phyloP scores from a whole-genome alignment of 1,284 basidiomycete species.

The Gymnopus androsaceus region DNA sequence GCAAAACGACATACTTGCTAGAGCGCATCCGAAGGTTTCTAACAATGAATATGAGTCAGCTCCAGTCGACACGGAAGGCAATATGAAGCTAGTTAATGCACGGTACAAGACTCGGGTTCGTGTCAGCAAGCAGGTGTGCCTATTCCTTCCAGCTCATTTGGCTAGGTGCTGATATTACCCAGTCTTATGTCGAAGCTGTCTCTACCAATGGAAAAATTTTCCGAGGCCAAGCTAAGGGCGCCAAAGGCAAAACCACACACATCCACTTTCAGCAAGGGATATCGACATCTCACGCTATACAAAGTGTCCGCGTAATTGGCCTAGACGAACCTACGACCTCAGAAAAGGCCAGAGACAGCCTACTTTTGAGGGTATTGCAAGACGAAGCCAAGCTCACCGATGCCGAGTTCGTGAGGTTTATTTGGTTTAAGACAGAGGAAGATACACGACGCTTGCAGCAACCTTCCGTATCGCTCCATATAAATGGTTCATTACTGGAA shows the following conservation, averaged over 20 bases:
- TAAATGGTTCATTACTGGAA: background rate
- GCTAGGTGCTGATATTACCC: background rate
- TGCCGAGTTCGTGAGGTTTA: constrained; percentile 30
- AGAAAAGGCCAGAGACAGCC: constrained; percentile 37
- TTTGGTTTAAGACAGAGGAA: constrained; percentile 35
- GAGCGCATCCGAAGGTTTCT: constrained; percentile 26
- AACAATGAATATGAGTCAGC: constrained; percentile 25
- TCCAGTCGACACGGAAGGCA: constrained; percentile 20
- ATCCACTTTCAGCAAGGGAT: constrained; percentile 19
- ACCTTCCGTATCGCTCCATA: background rate
- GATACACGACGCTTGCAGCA: background rate
- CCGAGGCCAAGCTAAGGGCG: constrained; percentile 27
- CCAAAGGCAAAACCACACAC: constrained; percentile 34
- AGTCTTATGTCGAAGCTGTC: constrained; percentile 34
- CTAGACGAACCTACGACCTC: constrained; percentile 35
- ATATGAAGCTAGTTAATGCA: constrained; percentile 30
- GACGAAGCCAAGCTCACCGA: constrained; percentile 26
- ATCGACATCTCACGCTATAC: constrained; percentile 18
- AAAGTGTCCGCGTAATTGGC: constrained; percentile 36
- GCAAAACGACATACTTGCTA: constrained; percentile 31
- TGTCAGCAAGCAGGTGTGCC: constrained; percentile 31
- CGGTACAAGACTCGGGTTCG: constrained; percentile 39
- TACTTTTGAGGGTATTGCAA: constrained; percentile 34
- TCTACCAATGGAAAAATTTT: constrained; percentile 28
- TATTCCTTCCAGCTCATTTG: background rate